Conservation (phyloP, 2,329 filamentous ascomycete genomes). For the Apiospora malaysiana region DNA sequence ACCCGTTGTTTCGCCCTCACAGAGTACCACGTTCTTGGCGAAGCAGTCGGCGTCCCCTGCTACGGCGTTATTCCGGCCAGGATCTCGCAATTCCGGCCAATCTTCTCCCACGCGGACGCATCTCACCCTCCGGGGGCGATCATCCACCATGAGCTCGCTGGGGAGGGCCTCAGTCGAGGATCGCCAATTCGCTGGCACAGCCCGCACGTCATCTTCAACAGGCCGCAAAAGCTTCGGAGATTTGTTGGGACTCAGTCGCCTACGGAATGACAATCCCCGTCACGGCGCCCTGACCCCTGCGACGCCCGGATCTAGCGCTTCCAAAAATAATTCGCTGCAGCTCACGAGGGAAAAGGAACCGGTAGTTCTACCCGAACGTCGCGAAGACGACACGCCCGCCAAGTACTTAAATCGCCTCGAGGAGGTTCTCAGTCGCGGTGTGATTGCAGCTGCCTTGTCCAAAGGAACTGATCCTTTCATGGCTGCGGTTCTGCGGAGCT, state of each 20-base stretch:
- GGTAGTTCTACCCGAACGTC: constrained; percentile 74
- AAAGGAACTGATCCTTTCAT: constrained; percentile 88
- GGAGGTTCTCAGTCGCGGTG: constrained; percentile 77
- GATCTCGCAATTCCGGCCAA: constrained; percentile 60
- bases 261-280: constrained; percentile 77
- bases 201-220: constrained; percentile 86
- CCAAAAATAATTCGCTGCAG: constrained; percentile 84
- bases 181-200: constrained; percentile 67
- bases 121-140: constrained; percentile 72
- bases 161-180: constrained; percentile 75
- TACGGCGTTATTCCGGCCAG: constrained; percentile 55
- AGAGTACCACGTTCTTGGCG: constrained; percentile 33
- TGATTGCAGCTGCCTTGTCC: constrained; percentile 84
- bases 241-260: constrained; percentile 76
- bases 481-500: constrained; percentile 83
- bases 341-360: constrained; percentile 68
- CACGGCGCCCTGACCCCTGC: constrained; percentile 72
- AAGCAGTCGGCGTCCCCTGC: constrained; percentile 50
- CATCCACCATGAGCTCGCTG: constrained; percentile 88
- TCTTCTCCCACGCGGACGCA: constrained; percentile 71
- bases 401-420: constrained; percentile 88
- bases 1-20: constrained; percentile 43
- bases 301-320: constrained; percentile 72
- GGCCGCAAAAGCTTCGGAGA: constrained; percentile 94
- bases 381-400: constrained; percentile 87